Base-by-base conservation (phyloP, 345 rosid species). In the Bretschneidera sinensis region DNA sequence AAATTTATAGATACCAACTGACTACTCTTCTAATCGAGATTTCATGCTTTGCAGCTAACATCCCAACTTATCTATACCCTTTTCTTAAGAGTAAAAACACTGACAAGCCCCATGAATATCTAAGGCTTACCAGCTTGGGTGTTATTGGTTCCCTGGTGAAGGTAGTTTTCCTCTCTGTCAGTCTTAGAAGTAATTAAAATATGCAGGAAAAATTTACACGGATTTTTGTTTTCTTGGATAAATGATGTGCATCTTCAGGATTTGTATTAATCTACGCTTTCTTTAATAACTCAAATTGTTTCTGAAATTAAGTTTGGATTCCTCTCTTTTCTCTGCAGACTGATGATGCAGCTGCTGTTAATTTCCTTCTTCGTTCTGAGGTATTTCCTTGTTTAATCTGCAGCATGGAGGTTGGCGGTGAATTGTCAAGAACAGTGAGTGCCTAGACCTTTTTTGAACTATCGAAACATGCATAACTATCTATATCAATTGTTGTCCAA, bases 101-200 rank as follows among this genome's bases (percentile, higher is more conserved):
- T 23, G 80, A 62, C 16, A 71, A 48, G 68, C 54, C 82, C 64
- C 72, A 74, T 66, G 90, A 88, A 51, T 64, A 15, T 70, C 31
- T 85, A 48, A 79, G 90, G 47, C 65, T 82, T 48, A 70, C 78
- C 66, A 77, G 87, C 78, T 78, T 88, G 71, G 80, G 83, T 34
- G 88, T 88, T 35, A 77, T 85, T 48, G 82, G 79, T 24, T 79
- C 86, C 25, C 68, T 88, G 21, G 79, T 76, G 54, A 81, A 84
- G 85, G 89, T 85, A 73, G 72, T 67, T 66, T 5, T 54, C 39
- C 51, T 55, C 34, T 16, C 45, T 56, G 55, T 24, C 0, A 33
- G 24, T 22, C 43, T 9, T 61, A n/a, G n/a, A n/a, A n/a, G n/a
- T n/a, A n/a, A n/a, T n/a, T n/a, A n/a, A n/a, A n/a, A n/a, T n/a